Conservation (phyloP, 2,329 filamentous ascomycete species). For the Malbranchea cinnamomea region DNA sequence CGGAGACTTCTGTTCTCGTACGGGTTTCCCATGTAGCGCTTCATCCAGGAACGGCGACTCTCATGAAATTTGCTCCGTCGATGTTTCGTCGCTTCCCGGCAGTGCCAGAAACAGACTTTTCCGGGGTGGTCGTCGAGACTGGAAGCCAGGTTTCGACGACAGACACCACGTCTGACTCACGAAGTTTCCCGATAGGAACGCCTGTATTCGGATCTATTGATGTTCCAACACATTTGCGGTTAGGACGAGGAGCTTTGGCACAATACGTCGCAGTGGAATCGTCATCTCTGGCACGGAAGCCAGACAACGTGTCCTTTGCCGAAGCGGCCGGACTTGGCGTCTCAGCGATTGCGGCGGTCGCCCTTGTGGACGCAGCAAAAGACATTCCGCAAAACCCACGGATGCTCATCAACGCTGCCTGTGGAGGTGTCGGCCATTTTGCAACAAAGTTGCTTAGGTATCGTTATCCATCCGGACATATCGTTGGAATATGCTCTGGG, state of each 20-base stretch:
- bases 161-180: neutral
- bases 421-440: slow-evolving; percentile 8
- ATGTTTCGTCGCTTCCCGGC: slow-evolving; percentile 7
- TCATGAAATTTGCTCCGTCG: slow-evolving; percentile 8
- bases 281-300: slow-evolving; percentile 5
- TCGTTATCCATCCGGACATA: slow-evolving; percentile 5
- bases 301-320: slow-evolving; percentile 4
- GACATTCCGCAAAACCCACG: slow-evolving; percentile 4
- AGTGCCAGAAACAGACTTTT: slow-evolving; percentile 9
- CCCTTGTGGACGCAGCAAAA: slow-evolving; percentile 6
- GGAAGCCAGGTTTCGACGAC: slow-evolving; percentile 4
- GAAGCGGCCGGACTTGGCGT: slow-evolving; percentile 6
- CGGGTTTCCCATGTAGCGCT: slow-evolving; percentile 9
- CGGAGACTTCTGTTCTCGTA: slow-evolving; percentile 8
- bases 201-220: slow-evolving; percentile 8
- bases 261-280: slow-evolving; percentile 8
- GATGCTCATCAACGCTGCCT: slow-evolving; percentile 8
- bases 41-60: slow-evolving; percentile 7
- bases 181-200: slow-evolving; percentile 5
- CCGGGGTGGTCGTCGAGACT: slow-evolving; percentile 6
- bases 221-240: slow-evolving; percentile 5
- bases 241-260: slow-evolving; percentile 5
- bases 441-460: slow-evolving; percentile 6
- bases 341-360: slow-evolving; percentile 6
- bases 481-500: slow-evolving; percentile 7